phyloP scores from a whole-genome alignment of 768 basidiomycete genomes.

The Termitomyces sp. region DNA sequence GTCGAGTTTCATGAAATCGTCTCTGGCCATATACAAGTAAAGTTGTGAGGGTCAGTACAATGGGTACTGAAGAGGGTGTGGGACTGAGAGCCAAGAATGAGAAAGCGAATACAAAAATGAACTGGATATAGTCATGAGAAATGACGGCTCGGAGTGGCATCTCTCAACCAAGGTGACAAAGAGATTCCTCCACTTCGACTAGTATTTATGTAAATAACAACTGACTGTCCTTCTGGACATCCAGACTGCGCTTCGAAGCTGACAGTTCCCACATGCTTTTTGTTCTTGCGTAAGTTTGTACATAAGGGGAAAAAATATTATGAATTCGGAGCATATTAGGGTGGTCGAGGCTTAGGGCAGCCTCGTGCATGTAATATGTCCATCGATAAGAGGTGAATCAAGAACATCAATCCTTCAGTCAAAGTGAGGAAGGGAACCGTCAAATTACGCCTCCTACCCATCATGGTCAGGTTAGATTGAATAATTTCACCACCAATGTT shows the following conservation, averaged over 20 bases:
- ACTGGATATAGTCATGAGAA: slow-evolving; percentile 24
- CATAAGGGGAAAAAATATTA: no score
- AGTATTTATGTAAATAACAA: neutral
- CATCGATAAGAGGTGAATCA: neutral
- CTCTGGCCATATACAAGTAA: slow-evolving; percentile 32
- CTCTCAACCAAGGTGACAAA: neutral
- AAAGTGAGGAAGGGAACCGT: neutral
- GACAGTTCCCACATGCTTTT: neutral
- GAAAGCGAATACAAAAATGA: slow-evolving; percentile 18
- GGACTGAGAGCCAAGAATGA: slow-evolving; percentile 19
- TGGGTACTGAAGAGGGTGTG: slow-evolving; percentile 19
- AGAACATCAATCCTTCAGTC: neutral
- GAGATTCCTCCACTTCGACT: neutral
- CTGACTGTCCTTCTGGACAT: neutral
- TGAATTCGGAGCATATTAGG: neutral
- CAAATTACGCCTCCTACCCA: neutral
- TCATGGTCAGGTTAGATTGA: neutral
- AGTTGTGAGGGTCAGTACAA: slow-evolving; percentile 22
- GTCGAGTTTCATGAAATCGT: slow-evolving; percentile 21
- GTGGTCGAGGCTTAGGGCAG: neutral
- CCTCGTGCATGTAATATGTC: neutral
- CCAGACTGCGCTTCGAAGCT: neutral
- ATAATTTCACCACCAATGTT: neutral
- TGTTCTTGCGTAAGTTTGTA: neutral
- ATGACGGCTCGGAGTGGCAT: slow-evolving; percentile 21